A percentile compares a stretch with the other conserved stretches of the same genome.
Evolutionary conservation across 345 rosid genomes (phyloP).

Genomic region (Eucalyptus cloeziana): DNA sequence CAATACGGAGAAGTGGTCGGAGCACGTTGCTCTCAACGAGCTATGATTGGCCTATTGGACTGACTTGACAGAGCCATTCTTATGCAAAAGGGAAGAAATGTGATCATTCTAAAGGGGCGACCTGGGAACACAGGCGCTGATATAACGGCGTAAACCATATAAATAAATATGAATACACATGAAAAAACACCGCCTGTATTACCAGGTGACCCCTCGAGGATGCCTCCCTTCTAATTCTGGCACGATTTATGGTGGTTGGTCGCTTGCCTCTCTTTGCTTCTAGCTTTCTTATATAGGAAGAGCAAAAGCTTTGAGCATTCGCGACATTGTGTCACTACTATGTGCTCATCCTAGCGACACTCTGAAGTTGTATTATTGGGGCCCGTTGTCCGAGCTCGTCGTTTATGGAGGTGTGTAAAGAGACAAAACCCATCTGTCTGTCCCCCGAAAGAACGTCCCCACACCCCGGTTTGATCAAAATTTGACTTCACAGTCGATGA

Average conservation of each 20-base stretch:
- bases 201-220: neutral
- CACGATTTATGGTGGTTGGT: neutral
- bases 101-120: neutral
- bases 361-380: neutral
- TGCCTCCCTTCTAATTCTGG: neutral
- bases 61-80: fast-evolving
- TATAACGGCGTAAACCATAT: neutral
- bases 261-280: neutral
- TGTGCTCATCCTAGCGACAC: neutral
- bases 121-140: neutral
- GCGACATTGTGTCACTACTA: neutral
- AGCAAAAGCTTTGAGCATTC: neutral
- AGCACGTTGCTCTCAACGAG: neutral
- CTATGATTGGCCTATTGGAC: neutral
- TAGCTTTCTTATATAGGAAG: neutral
- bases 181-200: neutral
- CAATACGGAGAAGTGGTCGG: fast-evolving
- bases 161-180: neutral
- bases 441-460: neutral
- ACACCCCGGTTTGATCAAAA: neutral
- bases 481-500: neutral
- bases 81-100: neutral
- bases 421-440: neutral
- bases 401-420: neutral
- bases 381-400: neutral